These are phyloP conservation scores for Chlorella variabilis DNA, from an alignment of 163 green algal genomes.

Conservation along the genomic window DNA sequence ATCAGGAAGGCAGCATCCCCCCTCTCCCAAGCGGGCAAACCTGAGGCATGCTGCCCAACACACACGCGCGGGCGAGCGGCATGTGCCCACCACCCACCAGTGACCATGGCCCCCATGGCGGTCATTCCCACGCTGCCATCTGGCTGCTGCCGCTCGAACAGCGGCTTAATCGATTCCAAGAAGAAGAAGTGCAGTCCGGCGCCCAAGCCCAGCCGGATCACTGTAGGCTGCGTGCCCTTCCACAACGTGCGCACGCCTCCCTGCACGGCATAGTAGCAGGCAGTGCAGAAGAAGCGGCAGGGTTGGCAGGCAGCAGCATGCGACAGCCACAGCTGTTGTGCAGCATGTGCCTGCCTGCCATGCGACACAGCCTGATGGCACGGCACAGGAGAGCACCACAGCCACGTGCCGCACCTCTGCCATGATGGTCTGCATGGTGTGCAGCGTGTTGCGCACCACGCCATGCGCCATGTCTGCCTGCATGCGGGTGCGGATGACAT, in stretches of 20 bases:
- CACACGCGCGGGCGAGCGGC: no score
- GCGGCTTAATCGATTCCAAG: constrained; percentile 78
- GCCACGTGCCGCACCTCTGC: constrained; percentile 17
- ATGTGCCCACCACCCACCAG: constrained; percentile 5
- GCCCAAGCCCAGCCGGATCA: constrained; percentile 80
- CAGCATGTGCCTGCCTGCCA: no score
- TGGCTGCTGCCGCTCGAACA: constrained; percentile 31
- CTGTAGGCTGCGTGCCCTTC: constrained; percentile 80
- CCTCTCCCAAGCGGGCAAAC: background rate
- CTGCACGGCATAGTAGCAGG: background rate
- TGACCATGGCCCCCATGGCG: constrained; percentile 36
- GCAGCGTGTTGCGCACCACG: constrained; percentile 19
- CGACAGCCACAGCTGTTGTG: no score
- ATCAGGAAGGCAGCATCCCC: no score
- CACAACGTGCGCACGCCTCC: constrained; percentile 77
- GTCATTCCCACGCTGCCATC: constrained; percentile 20
- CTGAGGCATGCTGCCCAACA: no score
- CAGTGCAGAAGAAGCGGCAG: background rate
- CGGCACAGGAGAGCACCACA: no score
- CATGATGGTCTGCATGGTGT: constrained; percentile 46
- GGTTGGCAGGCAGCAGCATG: no score
- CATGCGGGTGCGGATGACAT: constrained; percentile 91
- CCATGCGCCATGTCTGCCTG: constrained; percentile 78
- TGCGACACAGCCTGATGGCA: no score
- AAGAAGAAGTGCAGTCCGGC: constrained; percentile 84